Evolutionary conservation across 495 filamentous ascomycete genomes (phyloP), one percentile per base, ranked within the genome.

Genomic region (Saxophila tyrrhenica): DNA sequence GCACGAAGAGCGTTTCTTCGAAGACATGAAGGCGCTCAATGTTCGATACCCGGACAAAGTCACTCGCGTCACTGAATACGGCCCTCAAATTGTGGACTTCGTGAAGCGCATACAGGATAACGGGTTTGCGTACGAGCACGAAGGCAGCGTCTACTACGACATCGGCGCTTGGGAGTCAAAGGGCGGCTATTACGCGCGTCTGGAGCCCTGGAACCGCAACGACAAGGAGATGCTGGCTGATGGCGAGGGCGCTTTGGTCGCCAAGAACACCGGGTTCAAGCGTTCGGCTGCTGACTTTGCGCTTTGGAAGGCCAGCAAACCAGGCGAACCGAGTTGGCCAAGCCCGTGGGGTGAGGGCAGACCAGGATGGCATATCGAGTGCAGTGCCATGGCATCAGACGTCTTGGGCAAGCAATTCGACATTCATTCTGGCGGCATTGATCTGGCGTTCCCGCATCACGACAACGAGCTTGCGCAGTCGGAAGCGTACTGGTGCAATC

Each of bases 361-460:
- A 19, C 92, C 92, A 0, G 92, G 92, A 16, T 96, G 89, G 92
- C 92, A 97, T 67, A 96, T 98, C 57, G 91, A 98, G 72, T 98
- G 92, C 79, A 92, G 86, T 0, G 90, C 87, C 1, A 98, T 98
- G 92, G 89, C 90, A 0, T 89, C 84, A 1, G 85, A 87, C 52
- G 79, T 85, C 29, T 73, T 98, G 3, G 92, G 91, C 8, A 72
- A 79, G 41, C 72, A 79, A 51, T 85, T 98, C 68, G 92, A 98
- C 69, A 86, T 97, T 48, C 90, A 97, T 67, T 91, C 86, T 20
- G 92, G 92, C 9, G 92, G 92, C 38, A 84, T 95, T 50, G 92
- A 98, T 67, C 76, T 97, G 50, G 83, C 84, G 7, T 97, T 97
- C 68, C 92, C 92, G 0, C 92, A 98, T 69, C 92, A 96, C 64